phyloP scores from a whole-genome alignment of 441 rosid genomes.

The Kokia cookei region DNA sequence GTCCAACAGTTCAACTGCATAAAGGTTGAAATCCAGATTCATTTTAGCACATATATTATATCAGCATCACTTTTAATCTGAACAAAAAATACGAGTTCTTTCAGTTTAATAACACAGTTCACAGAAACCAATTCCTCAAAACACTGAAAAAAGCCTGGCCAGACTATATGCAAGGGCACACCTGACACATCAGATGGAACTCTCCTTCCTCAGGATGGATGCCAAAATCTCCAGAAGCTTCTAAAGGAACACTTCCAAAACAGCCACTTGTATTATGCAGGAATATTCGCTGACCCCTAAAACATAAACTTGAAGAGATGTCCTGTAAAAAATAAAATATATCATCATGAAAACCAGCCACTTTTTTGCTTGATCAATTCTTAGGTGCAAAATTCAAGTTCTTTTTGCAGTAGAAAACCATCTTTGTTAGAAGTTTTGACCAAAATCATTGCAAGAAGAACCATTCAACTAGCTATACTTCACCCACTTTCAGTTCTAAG shows the following conservation, averaged over 20 bases:
- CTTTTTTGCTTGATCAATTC: neutral
- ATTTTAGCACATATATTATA: neutral
- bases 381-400: neutral
- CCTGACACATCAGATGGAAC: conserved; percentile 99
- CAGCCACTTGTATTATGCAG: conserved; percentile 91
- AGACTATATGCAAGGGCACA: conserved; percentile 18
- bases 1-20: neutral
- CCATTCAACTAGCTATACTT: neutral
- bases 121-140: conserved; percentile 1
- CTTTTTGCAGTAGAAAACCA: neutral
- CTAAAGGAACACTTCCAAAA: conserved; percentile 93
- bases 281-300: conserved; percentile 93
- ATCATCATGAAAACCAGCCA: neutral
- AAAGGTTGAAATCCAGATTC: neutral
- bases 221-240: conserved; percentile 99
- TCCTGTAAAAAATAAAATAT: conserved; percentile 44
- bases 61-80: neutral
- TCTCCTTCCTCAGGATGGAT: conserved; percentile 99
- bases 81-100: neutral
- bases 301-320: conserved; percentile 72
- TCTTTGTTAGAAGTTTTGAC: neutral
- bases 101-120: conserved; percentile 4
- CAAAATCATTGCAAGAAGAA: neutral
- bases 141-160: neutral
- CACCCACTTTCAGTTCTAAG: neutral